Conservation (phyloP, 306 rosid genomes). For the Inga oerstediana region DNA sequence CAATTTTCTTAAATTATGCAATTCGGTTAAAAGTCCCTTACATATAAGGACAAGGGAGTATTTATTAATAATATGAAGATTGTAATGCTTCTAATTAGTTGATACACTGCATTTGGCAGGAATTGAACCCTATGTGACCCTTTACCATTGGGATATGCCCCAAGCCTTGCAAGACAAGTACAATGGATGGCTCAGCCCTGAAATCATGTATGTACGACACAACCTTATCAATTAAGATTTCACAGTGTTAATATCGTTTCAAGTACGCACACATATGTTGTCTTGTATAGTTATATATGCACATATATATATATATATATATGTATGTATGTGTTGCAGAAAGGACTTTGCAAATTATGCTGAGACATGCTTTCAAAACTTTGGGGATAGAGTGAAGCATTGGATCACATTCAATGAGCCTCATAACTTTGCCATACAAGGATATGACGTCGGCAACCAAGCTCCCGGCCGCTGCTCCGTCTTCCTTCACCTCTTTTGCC, state of each 20-base stretch:
- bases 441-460: not conserved
- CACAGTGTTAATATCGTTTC: not conserved
- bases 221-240: too few relatives aligned
- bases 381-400: conserved; percentile 72
- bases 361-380: conserved; percentile 37
- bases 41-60: too few relatives aligned
- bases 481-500: not conserved
- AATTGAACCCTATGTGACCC: conserved; percentile 20
- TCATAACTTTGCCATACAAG: not conserved
- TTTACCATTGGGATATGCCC: conserved; percentile 8
- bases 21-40: too few relatives aligned
- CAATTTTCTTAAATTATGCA: too few relatives aligned
- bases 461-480: conserved; percentile 19
- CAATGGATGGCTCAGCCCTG: conserved; percentile 20
- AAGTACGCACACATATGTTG: too few relatives aligned
- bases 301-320: not conserved
- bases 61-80: not conserved
- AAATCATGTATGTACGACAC: not conserved
- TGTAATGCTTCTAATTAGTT: not conserved
- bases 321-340: not conserved
- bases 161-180: conserved; percentile 22
- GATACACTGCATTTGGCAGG: not conserved
- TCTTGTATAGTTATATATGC: not conserved
- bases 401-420: conserved; percentile 78
- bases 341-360: conserved; percentile 1